Evolutionary conservation across 805 yeast species (phyloP).

Genomic region (Candida xyloterini): DNA sequence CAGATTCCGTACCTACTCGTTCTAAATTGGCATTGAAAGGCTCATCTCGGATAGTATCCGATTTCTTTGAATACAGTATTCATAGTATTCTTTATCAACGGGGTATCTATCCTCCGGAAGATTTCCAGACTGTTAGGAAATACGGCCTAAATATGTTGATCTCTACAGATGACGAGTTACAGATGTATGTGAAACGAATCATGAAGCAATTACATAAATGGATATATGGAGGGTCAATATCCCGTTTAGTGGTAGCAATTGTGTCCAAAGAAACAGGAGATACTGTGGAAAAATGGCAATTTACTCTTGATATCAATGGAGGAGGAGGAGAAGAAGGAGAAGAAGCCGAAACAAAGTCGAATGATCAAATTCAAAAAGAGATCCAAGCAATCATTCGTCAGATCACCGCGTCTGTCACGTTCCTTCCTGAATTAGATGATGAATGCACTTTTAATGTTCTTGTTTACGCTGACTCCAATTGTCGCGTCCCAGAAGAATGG

Average conservation of each 20-base stretch:
- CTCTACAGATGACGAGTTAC: conserved; percentile 73
- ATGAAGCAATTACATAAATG: conserved; percentile 69
- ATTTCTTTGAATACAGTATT: conserved; percentile 79
- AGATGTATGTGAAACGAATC: conserved; percentile 61
- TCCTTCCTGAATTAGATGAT: conserved; percentile 66
- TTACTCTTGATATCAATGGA: conserved; percentile 48
- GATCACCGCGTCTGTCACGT: conserved; percentile 82
- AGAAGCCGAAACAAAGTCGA: conserved; percentile 29
- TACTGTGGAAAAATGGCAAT: conserved; percentile 84
- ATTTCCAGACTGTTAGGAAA: conserved; percentile 71
- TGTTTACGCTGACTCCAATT: conserved; percentile 71
- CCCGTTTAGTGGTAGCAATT: conserved; percentile 69
- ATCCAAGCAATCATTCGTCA: conserved; percentile 87
- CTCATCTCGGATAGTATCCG: conserved; percentile 73
- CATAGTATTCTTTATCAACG: conserved; percentile 83
- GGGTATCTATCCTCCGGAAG: conserved; percentile 86
- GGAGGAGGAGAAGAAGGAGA: conserved; percentile 2
- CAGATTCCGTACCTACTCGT: conserved; percentile 33
- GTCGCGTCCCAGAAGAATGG: conserved; percentile 79
- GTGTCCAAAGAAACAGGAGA: conserved; percentile 64
- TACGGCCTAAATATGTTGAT: conserved; percentile 76
- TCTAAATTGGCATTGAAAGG: conserved; percentile 67
- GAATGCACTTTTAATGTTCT: conserved; percentile 79
- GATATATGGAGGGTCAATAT: conserved; percentile 68
- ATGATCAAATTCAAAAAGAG: conserved; percentile 59